phyloP scores from a whole-genome alignment of 176 grass and related monocot genomes.

The Hsuehochloa calcarea region DNA sequence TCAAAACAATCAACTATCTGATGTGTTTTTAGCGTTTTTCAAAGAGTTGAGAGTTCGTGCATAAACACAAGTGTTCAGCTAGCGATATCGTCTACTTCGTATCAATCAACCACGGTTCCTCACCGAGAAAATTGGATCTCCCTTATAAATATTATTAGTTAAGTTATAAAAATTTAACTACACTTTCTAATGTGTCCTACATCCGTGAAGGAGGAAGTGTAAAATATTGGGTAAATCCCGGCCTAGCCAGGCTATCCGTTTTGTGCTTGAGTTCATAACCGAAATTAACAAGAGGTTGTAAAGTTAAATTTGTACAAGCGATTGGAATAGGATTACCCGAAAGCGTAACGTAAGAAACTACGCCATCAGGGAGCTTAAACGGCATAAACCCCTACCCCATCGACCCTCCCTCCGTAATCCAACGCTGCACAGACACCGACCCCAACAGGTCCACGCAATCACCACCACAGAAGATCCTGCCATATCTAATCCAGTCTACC shows the following conservation, averaged over 20 bases:
- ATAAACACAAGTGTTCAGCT: too few species aligned
- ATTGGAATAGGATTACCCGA: background rate
- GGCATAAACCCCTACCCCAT: background rate
- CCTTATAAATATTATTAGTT: too few species aligned
- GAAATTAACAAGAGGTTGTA: background rate
- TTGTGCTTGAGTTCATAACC: background rate
- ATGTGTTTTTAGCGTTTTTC: too few species aligned
- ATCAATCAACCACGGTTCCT: too few species aligned
- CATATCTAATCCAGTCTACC: conserved; percentile 23
- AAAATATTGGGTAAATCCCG: background rate
- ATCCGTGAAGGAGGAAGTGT: too few species aligned
- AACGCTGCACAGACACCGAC: background rate
- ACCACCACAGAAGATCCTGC: conserved; percentile 12
- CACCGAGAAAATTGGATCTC: too few species aligned
- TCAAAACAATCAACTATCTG: too few species aligned
- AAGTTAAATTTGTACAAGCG: background rate
- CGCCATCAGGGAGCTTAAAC: background rate
- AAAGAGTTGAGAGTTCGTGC: too few species aligned
- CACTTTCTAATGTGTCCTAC: too few species aligned
- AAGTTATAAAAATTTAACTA: too few species aligned
- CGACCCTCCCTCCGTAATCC: background rate
- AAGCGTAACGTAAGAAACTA: background rate
- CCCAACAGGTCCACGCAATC: background rate
- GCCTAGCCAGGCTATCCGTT: background rate
- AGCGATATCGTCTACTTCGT: too few species aligned